Evolutionary conservation across 257 asterid genomes (phyloP).

Genomic region (Voacanga thouarsii): DNA sequence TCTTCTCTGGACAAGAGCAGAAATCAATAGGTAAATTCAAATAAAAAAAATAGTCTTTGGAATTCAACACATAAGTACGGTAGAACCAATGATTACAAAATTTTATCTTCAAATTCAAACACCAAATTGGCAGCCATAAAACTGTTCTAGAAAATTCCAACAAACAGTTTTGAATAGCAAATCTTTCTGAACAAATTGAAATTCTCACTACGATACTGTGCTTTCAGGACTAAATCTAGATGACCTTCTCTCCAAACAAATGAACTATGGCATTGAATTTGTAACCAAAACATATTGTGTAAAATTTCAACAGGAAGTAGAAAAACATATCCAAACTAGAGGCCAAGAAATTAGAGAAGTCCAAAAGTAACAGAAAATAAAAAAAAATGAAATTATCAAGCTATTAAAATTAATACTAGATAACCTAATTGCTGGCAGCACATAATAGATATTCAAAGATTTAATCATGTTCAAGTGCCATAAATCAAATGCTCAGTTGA

Average conservation of each 20-base stretch:
- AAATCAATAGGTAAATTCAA: background rate
- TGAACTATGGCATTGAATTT: no score
- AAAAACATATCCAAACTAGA: background rate
- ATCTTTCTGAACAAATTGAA: no score
- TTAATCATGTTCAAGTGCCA: background rate
- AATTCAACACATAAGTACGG: background rate
- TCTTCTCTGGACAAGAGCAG: slow-evolving; percentile 2
- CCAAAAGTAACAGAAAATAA: background rate
- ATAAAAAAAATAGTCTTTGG: background rate
- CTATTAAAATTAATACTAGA: background rate
- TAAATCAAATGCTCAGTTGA: background rate
- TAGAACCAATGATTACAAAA: background rate
- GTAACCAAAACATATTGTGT: background rate
- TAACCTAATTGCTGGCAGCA: background rate
- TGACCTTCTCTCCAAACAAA: no score
- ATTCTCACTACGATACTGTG: no score
- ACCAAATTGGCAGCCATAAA: no score
- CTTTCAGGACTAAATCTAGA: no score
- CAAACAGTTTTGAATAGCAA: no score
- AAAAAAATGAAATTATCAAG: background rate
- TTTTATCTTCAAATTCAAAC: background rate
- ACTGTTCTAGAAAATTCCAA: no score
- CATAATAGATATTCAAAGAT: background rate
- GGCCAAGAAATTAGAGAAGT: background rate
- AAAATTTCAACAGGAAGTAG: background rate